These are phyloP conservation scores for Gossypium aridum DNA, from an alignment of 441 rosid genomes.

Conservation along the genomic window DNA sequence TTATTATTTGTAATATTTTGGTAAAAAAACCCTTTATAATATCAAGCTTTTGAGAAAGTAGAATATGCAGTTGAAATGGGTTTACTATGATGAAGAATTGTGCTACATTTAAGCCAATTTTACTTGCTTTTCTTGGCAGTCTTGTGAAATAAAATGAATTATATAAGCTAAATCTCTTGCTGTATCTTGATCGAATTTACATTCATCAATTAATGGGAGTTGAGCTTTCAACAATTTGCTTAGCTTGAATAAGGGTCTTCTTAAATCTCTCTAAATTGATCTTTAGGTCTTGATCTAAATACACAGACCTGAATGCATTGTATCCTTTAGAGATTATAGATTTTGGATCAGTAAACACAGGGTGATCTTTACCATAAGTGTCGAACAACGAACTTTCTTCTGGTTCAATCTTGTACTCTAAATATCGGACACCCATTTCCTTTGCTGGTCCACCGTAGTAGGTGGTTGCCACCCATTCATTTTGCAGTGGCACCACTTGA, in stretches of 20 bases:
- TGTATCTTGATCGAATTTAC: background rate
- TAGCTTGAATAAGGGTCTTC: conserved; percentile 5
- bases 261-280: conserved; percentile 14
- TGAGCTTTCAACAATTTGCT: conserved; percentile 8
- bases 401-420: conserved; percentile 27
- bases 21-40: too few species aligned
- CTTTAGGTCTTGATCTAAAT: conserved; percentile 27
- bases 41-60: too few species aligned
- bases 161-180: background rate
- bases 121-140: too few species aligned
- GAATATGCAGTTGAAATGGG: too few species aligned
- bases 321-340: conserved; percentile 17
- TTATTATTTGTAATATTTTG: too few species aligned
- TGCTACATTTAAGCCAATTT: background rate
- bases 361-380: conserved; percentile 19
- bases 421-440: conserved; percentile 21
- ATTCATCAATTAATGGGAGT: background rate
- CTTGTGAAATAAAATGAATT: background rate
- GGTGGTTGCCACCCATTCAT: conserved; percentile 27
- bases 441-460: conserved; percentile 25
- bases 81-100: background rate
- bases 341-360: conserved; percentile 17
- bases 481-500: conserved; percentile 27
- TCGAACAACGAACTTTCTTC: conserved; percentile 24
- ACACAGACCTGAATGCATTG: conserved; percentile 24